Evolutionary conservation across 257 asterid genomes (phyloP).

Genomic region (Primulina tabacum): DNA sequence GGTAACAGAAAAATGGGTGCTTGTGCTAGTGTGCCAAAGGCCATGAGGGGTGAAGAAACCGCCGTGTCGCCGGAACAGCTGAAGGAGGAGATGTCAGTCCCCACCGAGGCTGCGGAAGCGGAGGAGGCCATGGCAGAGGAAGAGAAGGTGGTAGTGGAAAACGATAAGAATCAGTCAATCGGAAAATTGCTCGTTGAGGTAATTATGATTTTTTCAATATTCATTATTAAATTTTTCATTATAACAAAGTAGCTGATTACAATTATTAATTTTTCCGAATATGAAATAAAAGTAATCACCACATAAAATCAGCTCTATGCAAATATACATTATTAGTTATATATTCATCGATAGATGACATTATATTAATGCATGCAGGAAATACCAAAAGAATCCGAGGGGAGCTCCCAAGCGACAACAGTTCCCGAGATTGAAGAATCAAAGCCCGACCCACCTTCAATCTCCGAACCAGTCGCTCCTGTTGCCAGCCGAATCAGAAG

Average conservation of each 20-base stretch:
- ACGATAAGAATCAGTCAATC: not conserved
- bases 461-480: not conserved
- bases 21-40: conserved; percentile 20
- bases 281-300: no score
- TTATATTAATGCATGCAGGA: conserved; percentile 8
- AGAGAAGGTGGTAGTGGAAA: not conserved
- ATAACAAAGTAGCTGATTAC: no score
- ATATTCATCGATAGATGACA: no score
- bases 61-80: conserved; percentile 36
- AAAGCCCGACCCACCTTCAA: not conserved
- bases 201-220: not conserved
- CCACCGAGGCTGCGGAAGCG: not conserved
- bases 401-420: not conserved
- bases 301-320: no score
- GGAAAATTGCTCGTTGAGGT: conserved; percentile 18
- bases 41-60: conserved; percentile 38
- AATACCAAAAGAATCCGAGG: conserved; percentile 9
- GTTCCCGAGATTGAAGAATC: conserved; percentile 4
- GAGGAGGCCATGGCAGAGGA: not conserved
- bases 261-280: no score
- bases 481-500: not conserved
- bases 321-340: no score
- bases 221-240: not conserved
- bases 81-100: conserved; percentile 32
- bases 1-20: conserved; percentile 25